These are phyloP conservation scores for Septoria linicola DNA, from an alignment of 2,329 filamentous ascomycete species.

Conservation along the genomic window DNA sequence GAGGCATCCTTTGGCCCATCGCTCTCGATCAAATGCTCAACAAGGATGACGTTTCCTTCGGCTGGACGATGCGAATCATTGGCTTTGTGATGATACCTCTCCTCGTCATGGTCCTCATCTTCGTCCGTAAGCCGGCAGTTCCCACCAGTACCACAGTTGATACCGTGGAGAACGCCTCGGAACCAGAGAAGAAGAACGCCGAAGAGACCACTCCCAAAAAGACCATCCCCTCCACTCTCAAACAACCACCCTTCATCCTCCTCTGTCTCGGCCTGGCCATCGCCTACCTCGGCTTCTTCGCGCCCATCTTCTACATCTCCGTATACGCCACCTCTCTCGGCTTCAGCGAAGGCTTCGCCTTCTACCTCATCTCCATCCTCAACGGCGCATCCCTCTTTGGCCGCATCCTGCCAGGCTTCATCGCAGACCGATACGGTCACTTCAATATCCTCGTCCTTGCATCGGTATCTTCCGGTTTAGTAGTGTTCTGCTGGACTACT, in stretches of 20 bases:
- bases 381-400: slow-evolving; percentile 45
- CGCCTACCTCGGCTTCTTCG: slow-evolving; percentile 36
- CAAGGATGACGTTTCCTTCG: slow-evolving; percentile 49
- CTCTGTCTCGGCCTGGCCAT: slow-evolving; percentile 29
- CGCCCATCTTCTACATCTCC: slow-evolving; percentile 43
- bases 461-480: slow-evolving; percentile 38
- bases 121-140: slow-evolving; percentile 3
- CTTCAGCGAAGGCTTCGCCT: slow-evolving; percentile 26
- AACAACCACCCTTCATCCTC: slow-evolving; percentile 29
- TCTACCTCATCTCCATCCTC: slow-evolving; percentile 41
- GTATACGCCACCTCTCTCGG: slow-evolving; percentile 37
- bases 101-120: slow-evolving; percentile 22
- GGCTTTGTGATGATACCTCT: slow-evolving; percentile 53
- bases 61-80: slow-evolving; percentile 53
- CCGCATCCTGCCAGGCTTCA: slow-evolving; percentile 42
- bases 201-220: no score
- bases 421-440: slow-evolving; percentile 43
- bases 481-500: slow-evolving; percentile 39
- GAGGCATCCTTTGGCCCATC: slow-evolving; percentile 39
- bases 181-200: background rate
- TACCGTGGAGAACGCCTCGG: background rate
- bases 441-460: slow-evolving; percentile 45
- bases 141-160: background rate
- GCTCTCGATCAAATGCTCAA: slow-evolving; percentile 52
- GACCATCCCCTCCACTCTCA: slow-evolving; percentile 24